Base-by-base conservation (phyloP, 805 yeast species). In the Lipomyces anomalus region DNA sequence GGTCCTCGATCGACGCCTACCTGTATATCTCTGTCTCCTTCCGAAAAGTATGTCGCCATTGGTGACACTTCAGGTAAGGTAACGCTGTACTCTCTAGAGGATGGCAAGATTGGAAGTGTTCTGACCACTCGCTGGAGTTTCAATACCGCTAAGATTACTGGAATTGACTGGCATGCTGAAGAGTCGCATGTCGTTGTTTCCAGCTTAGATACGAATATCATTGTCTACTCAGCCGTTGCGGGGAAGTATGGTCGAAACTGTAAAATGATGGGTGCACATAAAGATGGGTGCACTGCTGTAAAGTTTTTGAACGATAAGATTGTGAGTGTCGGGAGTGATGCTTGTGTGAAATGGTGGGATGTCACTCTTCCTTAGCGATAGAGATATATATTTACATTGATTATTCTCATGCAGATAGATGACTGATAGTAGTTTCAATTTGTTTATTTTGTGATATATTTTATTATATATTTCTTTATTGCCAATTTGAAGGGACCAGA, bases 41-140 rank as follows among this genome's bases (percentile, higher is more conserved):
- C n/a, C n/a, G n/a, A n/a, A n/a, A n/a, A n/a, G n/a, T n/a, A n/a
- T n/a, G n/a, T 83, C 16, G 97, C 97, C 1, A 84, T 82, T 22
- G 97, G 96, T 42, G 97, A 89, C 58, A 72, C 73, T 4, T 71
- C 82, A 43, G 98, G 98, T 28, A 92, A 90, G 63, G 86, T 88
- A 53, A 66, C 81, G n/a, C 70, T 89, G 30, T 87, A 78, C 65
- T 73, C 78, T 52, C 62, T 79, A 4, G 63, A 62, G 2, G 79
- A 78, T 33, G 24, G 23, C 3, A n/a, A n/a, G n/a, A n/a, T n/a
- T n/a, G 53, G 54, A 3, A 75, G 69, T 41, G 58, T 64, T 17
- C 73, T 80, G 30, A 87, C 97, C 2, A 78, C 94, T 0, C 77
- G 97, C 61, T 92, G 99, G 99, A 82, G 95, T 0, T 90, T 86